Evolutionary conservation across 2,329 filamentous ascomycete genomes (phyloP), one percentile per base, ranked within the genome.

Genomic region (Talaromyces sp.): DNA sequence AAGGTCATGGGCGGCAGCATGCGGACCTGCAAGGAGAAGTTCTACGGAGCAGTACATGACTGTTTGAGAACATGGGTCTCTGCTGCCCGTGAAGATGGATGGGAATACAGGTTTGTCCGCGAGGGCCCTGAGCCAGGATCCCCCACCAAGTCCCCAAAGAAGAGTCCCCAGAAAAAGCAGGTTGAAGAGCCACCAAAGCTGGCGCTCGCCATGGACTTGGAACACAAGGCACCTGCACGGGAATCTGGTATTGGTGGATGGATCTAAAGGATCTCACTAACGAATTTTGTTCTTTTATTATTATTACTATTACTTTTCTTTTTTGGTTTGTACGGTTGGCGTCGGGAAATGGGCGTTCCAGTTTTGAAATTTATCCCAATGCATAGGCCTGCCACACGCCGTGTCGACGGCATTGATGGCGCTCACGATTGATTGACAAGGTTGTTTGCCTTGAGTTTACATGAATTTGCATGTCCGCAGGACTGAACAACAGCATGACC

Each of bases 1-100:
- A 92, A 92, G 67, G 87, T 89, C 66, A 90, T 98, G 82, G 92
- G 92, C 17, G 84, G 85, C 24, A 93, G 87, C 61, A 79, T 98
- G 64, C 86, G 95, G 5, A 88, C 93, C 17, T 98, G 93, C 81
- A 99, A 98, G 74, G 93, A 97, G 75, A 98, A 98, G 74, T 96
- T 98, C 73, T 98, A 99, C 72, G 89, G 90, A 2, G 87, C 89
- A 55, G 90, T 99, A 4, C 95, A 99, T 72, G 91, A 93, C 67
- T 91, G 88, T 1, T 81, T 98, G 64, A 86, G 89, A 58, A 93
- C 90, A 7, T 99, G 93, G 93, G 89, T 97, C 19, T 88, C 88
- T 0, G 95, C 93, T 0, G 93, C 91, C 0, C 82, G 81, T 29
- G 92, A 93, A 63, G 95, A 99, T 74, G 90, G 86, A 52, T 99